Percentiles rank a stretch among this genome's conserved stretches.
These are phyloP conservation scores for Pythium grandisporangium DNA, from an alignment of 352 stramenopile genomes.

Conservation along the genomic window DNA sequence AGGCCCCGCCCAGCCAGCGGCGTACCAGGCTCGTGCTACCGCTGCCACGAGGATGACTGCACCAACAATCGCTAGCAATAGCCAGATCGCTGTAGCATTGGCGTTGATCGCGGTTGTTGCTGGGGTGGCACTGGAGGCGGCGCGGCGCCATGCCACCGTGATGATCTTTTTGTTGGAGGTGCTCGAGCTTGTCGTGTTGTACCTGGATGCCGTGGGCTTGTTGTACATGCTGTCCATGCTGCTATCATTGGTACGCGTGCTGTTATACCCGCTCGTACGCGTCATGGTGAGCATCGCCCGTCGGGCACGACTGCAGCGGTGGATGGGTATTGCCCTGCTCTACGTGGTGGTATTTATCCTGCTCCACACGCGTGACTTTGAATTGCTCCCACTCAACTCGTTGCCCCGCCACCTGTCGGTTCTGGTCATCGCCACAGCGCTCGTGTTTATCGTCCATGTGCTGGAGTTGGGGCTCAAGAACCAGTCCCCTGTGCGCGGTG, in stretches of 20 bases:
- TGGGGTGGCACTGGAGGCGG: conserved; percentile 2
- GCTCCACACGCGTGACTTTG: conserved; percentile 24
- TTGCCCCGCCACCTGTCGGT: conserved; percentile 32
- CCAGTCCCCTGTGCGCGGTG: too few species aligned
- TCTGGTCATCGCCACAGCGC: conserved; percentile 32
- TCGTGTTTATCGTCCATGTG: conserved; percentile 37
- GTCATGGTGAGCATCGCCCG: conserved; percentile 5
- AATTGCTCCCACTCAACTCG: conserved; percentile 17
- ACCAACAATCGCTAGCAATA: too few species aligned
- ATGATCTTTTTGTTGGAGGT: conserved; percentile 1
- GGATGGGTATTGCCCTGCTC: conserved; percentile 35
- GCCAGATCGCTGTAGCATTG: too few species aligned
- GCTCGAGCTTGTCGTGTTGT: conserved; percentile 31
- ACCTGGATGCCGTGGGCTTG: conserved; percentile 42
- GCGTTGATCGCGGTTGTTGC: conserved; percentile 2
- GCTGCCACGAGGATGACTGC: too few species aligned
- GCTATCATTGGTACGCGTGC: conserved; percentile 23
- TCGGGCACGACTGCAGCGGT: conserved; percentile 19
- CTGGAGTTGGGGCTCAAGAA: conserved; percentile 30
- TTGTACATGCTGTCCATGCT: conserved; percentile 31
- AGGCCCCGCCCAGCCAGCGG: neutral
- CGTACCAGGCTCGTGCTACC: too few species aligned
- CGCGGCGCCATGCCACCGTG: conserved; percentile 4
- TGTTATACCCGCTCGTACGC: conserved; percentile 25
- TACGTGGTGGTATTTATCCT: conserved; percentile 24